Evolutionary conservation across 192 early-diverging fungal species (phyloP).

Genomic region (Coemansia sp.): DNA sequence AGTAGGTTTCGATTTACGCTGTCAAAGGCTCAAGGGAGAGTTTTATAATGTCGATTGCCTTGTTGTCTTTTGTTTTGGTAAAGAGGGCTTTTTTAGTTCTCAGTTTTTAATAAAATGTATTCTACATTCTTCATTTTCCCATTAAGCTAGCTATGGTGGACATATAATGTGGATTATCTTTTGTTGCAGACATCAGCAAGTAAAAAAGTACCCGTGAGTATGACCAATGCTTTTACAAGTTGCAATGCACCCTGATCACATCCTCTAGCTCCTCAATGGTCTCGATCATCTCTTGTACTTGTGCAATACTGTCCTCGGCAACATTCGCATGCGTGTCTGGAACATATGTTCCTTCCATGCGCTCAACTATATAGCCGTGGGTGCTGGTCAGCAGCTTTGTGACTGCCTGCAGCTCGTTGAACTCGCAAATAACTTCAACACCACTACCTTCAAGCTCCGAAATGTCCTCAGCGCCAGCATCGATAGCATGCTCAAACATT

Average conservation of each 20-base stretch:
- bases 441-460: slow-evolving; percentile 45
- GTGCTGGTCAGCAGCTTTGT: slow-evolving; percentile 41
- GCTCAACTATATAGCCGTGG: slow-evolving; percentile 57
- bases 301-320: slow-evolving; percentile 42
- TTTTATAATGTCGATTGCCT: no score
- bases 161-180: no score
- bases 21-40: no score
- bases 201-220: not conserved
- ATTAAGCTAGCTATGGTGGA: no score
- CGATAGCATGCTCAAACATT: slow-evolving; percentile 63
- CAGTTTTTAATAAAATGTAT: no score
- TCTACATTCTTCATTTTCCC: no score
- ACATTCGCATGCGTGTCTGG: slow-evolving; percentile 51
- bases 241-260: slow-evolving; percentile 61
- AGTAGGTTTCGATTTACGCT: no score
- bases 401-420: slow-evolving; percentile 54
- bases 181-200: no score
- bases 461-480: slow-evolving; percentile 64
- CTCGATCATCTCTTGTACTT: slow-evolving; percentile 57
- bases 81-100: no score
- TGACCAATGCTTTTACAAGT: slow-evolving; percentile 2
- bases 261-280: slow-evolving; percentile 65
- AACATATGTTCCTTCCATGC: slow-evolving; percentile 61
- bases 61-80: no score
- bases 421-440: slow-evolving; percentile 61